A percentile compares a stretch with the other conserved stretches of the same genome.
Evolutionary conservation across 352 stramenopile species (phyloP).

Genomic region (Globisporangium cederbergense): DNA sequence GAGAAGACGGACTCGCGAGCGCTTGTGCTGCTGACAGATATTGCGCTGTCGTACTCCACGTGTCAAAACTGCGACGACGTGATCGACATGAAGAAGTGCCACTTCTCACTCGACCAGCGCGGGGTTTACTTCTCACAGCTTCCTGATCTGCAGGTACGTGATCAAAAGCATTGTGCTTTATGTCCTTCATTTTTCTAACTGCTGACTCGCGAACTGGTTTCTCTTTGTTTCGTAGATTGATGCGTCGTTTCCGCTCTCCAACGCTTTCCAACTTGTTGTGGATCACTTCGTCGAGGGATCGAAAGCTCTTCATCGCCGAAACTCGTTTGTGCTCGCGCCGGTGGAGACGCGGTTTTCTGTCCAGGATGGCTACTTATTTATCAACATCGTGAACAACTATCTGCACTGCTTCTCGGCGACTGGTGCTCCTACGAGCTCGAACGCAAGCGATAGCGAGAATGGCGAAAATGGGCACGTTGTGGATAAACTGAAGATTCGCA

Average conservation of each 20-base stretch:
- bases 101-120: conserved; percentile 76
- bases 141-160: conserved; percentile 70
- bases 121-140: conserved; percentile 86
- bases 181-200: not conserved
- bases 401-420: conserved; percentile 44
- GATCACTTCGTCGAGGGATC: conserved; percentile 79
- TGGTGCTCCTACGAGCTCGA: conserved; percentile 1
- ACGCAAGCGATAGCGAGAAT: not conserved
- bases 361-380: conserved; percentile 79
- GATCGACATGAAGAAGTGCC: conserved; percentile 73
- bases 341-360: conserved; percentile 86
- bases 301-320: conserved; percentile 42
- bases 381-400: conserved; percentile 87
- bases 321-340: conserved; percentile 77
- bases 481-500: not conserved
- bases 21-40: conserved; percentile 70
- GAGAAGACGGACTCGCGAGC: conserved; percentile 59
- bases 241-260: conserved; percentile 78
- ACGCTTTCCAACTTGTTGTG: conserved; percentile 78
- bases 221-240: conserved; percentile 50
- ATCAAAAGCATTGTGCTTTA: not conserved
- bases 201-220: not conserved
- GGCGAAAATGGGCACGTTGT: conserved; percentile 5
- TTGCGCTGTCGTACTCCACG: conserved; percentile 60
- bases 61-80: conserved; percentile 51